A percentile compares a stretch with the other conserved stretches of the same genome.
Evolutionary conservation across 164 flowering plant species (phyloP).

Genomic region (Umbilicus rupestris): DNA sequence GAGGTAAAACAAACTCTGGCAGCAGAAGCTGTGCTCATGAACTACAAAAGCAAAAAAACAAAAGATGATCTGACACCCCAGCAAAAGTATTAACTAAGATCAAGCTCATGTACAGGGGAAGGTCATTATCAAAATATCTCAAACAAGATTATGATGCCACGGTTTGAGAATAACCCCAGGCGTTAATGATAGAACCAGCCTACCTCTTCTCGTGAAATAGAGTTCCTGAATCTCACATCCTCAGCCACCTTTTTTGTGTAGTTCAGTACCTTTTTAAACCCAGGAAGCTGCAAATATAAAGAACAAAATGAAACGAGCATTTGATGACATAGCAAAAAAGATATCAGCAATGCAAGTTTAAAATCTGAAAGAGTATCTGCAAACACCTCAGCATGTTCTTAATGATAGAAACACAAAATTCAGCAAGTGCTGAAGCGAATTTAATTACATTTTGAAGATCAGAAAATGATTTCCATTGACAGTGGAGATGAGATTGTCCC

Average conservation of each 20-base stretch:
- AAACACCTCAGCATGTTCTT: neutral
- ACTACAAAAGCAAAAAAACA: no score
- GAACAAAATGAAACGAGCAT: neutral
- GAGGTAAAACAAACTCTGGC: no score
- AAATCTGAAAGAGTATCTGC: neutral
- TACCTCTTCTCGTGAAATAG: slow-evolving; percentile 95
- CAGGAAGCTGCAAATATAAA: slow-evolving; percentile 67
- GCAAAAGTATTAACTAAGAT: neutral
- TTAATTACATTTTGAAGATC: slow-evolving; percentile 85
- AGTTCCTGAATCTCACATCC: slow-evolving; percentile 56
- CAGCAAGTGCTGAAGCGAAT: neutral
- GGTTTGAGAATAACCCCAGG: neutral
- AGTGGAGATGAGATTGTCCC: slow-evolving; percentile 93
- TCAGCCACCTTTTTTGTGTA: slow-evolving; percentile 83
- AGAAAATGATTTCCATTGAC: slow-evolving; percentile 84
- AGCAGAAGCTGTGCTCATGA: no score
- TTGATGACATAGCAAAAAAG: neutral
- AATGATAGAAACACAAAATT: neutral
- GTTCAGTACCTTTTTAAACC: slow-evolving; percentile 92
- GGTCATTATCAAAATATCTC: neutral
- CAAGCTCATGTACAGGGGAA: neutral
- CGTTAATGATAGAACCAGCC: neutral
- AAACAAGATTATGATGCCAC: neutral
- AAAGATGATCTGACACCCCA: neutral
- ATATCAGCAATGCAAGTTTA: neutral